Evolutionary conservation across 2,329 filamentous ascomycete species (phyloP), one percentile per base, ranked within the genome.

Genomic region (Colletotrichum melonis): DNA sequence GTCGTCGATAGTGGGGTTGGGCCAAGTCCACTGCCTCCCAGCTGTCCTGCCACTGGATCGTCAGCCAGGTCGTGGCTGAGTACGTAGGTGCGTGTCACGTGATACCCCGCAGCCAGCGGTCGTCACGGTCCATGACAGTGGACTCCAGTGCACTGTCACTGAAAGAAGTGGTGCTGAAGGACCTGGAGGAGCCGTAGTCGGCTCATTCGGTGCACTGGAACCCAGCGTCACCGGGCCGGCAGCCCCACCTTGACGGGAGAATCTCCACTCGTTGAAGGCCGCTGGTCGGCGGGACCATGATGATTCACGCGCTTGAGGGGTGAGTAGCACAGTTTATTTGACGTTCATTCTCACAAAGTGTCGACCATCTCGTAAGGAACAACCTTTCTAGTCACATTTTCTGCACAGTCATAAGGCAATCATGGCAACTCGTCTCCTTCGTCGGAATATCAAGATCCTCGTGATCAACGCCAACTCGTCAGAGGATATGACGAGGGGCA

Each of bases 391-490:
- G n/a, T 8, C 26, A n/a, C 7, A 16, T 63, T 26, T 38, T 7
- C 24, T 22, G 2, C 32, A 11, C 28, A 46, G 19, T 19, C 35
- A 30, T 16, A 52, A n/a, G 14, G 28, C 26, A 49, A 74, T 14
- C 38, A 82, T 82, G 80, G 66, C 79, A 11, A 79, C 78, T 49
- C 75, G 75, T 16, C 72, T 79, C 28, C 74, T 81, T 22, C 78
- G 80, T 49, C 78, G 77, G 72, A 76, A 76, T 30, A 83, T 82
- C 75, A 87, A 81, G 74, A 90, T 95, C 75, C 87, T 96, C 54
- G 85, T 96, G 74, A 87, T 96, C 77, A 96, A 97, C 79, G 94
- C 94, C 42, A 97, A 97, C 83, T 95, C 93, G 2, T 94, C 92
- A 1, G 77, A 84, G 69, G 84, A 87, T 68, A 96, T 96, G 93